phyloP scores from a whole-genome alignment of 805 yeast genomes.

The Cyberlindnera suaveolens region DNA sequence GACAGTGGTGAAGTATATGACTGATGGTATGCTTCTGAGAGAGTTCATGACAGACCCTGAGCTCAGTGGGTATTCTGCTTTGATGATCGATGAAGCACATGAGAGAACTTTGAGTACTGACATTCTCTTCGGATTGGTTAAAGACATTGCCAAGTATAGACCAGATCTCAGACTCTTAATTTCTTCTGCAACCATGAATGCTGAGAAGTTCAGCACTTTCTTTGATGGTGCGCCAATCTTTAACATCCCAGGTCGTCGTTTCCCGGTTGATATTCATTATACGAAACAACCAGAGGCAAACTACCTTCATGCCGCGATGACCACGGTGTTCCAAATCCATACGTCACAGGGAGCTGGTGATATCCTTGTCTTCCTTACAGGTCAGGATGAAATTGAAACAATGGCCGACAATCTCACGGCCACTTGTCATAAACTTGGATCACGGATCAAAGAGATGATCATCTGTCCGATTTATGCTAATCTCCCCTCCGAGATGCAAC shows the following conservation, averaged over 20 bases:
- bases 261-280: constrained; percentile 81
- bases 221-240: constrained; percentile 82
- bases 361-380: constrained; percentile 84
- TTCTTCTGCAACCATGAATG: constrained; percentile 94
- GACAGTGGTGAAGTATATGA: constrained; percentile 81
- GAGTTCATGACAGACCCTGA: constrained; percentile 79
- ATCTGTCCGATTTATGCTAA: constrained; percentile 90
- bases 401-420: constrained; percentile 67
- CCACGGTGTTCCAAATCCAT: constrained; percentile 85
- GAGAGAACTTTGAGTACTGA: constrained; percentile 95
- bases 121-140: constrained; percentile 68
- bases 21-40: constrained; percentile 91
- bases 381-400: constrained; percentile 92
- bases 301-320: constrained; percentile 82
- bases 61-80: constrained; percentile 61
- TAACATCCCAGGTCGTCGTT: constrained; percentile 88
- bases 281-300: constrained; percentile 86
- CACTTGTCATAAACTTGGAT: constrained; percentile 57
- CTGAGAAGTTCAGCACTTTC: constrained; percentile 76
- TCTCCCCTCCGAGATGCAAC: constrained; percentile 79
- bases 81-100: constrained; percentile 96
- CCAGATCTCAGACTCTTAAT: constrained; percentile 70
- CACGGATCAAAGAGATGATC: constrained; percentile 45
- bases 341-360: constrained; percentile 70
- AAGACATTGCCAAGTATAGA: constrained; percentile 57